Evolutionary conservation across 2,329 filamentous ascomycete genomes (phyloP).

Genomic region (Xylaria sp.): DNA sequence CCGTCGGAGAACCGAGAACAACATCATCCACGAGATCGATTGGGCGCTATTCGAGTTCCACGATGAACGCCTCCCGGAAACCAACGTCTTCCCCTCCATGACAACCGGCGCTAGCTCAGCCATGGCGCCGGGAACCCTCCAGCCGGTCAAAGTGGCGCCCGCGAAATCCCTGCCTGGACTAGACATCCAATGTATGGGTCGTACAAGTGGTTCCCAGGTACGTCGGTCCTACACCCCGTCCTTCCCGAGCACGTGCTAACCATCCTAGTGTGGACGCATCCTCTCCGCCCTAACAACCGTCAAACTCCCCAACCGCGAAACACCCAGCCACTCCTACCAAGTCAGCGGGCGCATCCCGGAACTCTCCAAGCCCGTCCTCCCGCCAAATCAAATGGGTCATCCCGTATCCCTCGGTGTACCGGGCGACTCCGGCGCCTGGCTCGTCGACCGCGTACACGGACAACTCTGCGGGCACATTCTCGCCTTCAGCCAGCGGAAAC

Average conservation of each 20-base stretch:
- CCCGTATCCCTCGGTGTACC: conserved; percentile 58
- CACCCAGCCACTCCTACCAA: conserved; percentile 68
- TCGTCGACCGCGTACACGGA: conserved; percentile 74
- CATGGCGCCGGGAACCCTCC: conserved; percentile 31
- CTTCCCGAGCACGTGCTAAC: background rate
- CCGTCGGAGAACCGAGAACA: conserved; percentile 64
- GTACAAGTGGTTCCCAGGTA: conserved; percentile 69
- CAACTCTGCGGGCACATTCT: conserved; percentile 84
- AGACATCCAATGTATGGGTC: conserved; percentile 80
- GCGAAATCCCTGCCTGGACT: conserved; percentile 63
- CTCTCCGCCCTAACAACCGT: conserved; percentile 74
- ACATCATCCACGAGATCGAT: conserved; percentile 83
- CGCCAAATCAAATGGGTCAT: conserved; percentile 16
- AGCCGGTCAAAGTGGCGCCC: conserved; percentile 55
- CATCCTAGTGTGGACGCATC: conserved; percentile 61
- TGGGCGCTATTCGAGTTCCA: conserved; percentile 87
- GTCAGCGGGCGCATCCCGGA: conserved; percentile 40
- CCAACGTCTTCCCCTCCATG: conserved; percentile 60
- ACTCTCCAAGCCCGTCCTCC: conserved; percentile 20
- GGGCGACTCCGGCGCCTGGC: conserved; percentile 90
- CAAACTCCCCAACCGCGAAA: conserved; percentile 78
- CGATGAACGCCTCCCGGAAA: conserved; percentile 61
- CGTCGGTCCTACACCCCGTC: background rate
- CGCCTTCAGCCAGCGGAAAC: conserved; percentile 76
- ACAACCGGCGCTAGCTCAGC: conserved; percentile 31